Base-by-base conservation (phyloP, 768 basidiomycete genomes). In the Podaxis mareebaensis region DNA sequence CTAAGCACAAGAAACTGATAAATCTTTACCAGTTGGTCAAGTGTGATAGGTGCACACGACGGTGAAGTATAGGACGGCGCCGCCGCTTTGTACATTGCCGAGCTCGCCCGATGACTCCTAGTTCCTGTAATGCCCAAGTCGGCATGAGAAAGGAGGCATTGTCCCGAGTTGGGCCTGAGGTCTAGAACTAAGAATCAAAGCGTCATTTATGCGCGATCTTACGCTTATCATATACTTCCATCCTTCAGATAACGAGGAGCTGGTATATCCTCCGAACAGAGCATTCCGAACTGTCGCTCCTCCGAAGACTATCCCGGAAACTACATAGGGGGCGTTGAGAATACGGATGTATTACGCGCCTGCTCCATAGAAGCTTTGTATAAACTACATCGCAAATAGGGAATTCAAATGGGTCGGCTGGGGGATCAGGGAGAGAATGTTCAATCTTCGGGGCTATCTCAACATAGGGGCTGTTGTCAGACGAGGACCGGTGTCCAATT, bases 131-230 rank as follows among this genome's bases (percentile, higher is more conserved):
- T 28, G 28, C 28, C 28, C 28, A 7, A 28, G 28, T 7, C 28
- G 5, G 28, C 6, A 28, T 7, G 57, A 77, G 79, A 69, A 81
- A 81, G 10, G 77, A 79, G 4, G 75, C 0, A 28, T 28, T 28
- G 6, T 28, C 30, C 8, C 30, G 30, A 33, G 30, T 33, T 8
- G 30, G 30, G 30, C 30, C 30, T 10, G 10, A 8, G 30, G 10
- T 10, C 10, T 10, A 33, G 10, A 33, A 33, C 30, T 33, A 33
- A 33, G 28, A 10, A 5, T 40, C 61, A 65, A 10, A 38, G 22
- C 13, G n/a, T 33, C 10, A 38, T 56, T 3, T 15, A 3, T 46
- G 13, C 0, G 22, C 33, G 33, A 40, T n/a, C 6, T 12, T 26
- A 39, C 42, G 61, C 8, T 33, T 36, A 62, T 69, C 52, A 68